These are phyloP conservation scores for Clathrus columnatus DNA, from an alignment of 768 basidiomycete genomes.

Conservation along the genomic window DNA sequence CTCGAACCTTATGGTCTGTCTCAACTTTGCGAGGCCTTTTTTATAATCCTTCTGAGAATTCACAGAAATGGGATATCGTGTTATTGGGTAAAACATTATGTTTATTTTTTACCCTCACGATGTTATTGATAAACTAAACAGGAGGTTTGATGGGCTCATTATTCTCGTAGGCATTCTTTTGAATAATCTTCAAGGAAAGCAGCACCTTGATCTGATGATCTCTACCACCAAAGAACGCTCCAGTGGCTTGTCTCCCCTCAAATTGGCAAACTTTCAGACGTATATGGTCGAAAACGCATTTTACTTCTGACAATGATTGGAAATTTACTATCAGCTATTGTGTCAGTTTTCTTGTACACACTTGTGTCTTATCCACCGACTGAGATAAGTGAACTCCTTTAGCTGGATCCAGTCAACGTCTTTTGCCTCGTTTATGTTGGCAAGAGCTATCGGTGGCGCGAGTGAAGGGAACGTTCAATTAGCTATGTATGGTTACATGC, in stretches of 20 bases:
- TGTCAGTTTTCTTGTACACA: slow-evolving; percentile 41
- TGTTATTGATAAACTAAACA: slow-evolving; percentile 16
- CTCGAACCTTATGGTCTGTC: slow-evolving; percentile 58
- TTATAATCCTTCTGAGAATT: slow-evolving; percentile 49
- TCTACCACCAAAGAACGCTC: slow-evolving; percentile 50
- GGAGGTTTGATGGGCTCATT: slow-evolving; percentile 89
- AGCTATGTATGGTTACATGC: slow-evolving; percentile 60
- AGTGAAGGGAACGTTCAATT: slow-evolving; percentile 98
- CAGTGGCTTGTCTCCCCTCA: slow-evolving; percentile 79
- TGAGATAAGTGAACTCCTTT: neutral
- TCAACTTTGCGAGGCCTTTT: slow-evolving; percentile 58
- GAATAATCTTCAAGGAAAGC: slow-evolving; percentile 16
- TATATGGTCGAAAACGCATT: slow-evolving; percentile 78
- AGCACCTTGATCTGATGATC: slow-evolving; percentile 4
- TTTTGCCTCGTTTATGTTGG: slow-evolving; percentile 84
- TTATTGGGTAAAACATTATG: slow-evolving; percentile 82
- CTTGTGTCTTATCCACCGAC: neutral
- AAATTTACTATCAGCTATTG: slow-evolving; percentile 81
- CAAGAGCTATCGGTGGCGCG: slow-evolving; percentile 84
- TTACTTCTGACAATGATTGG: slow-evolving; percentile 86
- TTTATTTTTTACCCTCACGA: slow-evolving; percentile 11
- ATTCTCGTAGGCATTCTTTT: slow-evolving; percentile 61
- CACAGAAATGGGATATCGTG: slow-evolving; percentile 87
- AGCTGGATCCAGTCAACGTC: slow-evolving; percentile 89
- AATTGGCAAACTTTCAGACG: slow-evolving; percentile 81